Percentiles rank a stretch among this genome's conserved stretches.
Evolutionary conservation across 2,329 filamentous ascomycete species (phyloP).

Genomic region (Penicillium janthinellum): DNA sequence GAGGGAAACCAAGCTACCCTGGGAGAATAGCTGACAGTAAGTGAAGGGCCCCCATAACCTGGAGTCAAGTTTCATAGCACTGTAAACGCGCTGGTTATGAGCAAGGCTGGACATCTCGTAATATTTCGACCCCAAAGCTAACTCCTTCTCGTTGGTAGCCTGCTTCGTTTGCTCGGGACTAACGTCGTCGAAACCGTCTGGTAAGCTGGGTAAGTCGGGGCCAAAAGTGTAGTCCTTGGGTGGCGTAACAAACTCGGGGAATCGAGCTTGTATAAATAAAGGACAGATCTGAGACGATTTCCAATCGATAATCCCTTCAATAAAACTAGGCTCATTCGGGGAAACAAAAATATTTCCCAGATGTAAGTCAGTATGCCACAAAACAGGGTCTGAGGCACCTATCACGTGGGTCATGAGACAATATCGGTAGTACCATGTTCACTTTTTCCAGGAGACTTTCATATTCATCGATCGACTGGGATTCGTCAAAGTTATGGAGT

Average conservation of each 20-base stretch:
- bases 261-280: conserved; percentile 26
- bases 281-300: conserved; percentile 25
- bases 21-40: conserved; percentile 19
- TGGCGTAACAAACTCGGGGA: conserved; percentile 24
- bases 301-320: conserved; percentile 32
- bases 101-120: conserved; percentile 27
- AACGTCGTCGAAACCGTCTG: not conserved
- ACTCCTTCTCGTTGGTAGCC: conserved; percentile 3
- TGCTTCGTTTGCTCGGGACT: not conserved
- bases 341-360: conserved; percentile 30
- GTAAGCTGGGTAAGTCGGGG: not conserved
- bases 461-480: conserved; percentile 23
- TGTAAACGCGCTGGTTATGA: conserved; percentile 22
- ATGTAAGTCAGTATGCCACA: conserved; percentile 30
- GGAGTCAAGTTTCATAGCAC: conserved; percentile 24
- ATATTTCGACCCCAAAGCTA: conserved; percentile 25
- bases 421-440: conserved; percentile 12
- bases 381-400: conserved; percentile 10
- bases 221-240: conserved; percentile 23
- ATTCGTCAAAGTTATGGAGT: not conserved
- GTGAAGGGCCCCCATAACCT: conserved; percentile 27
- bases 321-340: conserved; percentile 19
- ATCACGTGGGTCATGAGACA: conserved; percentile 22
- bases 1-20: conserved; percentile 21
- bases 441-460: conserved; percentile 15